Evolutionary conservation across 306 rosid species (phyloP), one percentile per base, ranked within the genome.

Genomic region (Oxytropis ochrocephala): DNA sequence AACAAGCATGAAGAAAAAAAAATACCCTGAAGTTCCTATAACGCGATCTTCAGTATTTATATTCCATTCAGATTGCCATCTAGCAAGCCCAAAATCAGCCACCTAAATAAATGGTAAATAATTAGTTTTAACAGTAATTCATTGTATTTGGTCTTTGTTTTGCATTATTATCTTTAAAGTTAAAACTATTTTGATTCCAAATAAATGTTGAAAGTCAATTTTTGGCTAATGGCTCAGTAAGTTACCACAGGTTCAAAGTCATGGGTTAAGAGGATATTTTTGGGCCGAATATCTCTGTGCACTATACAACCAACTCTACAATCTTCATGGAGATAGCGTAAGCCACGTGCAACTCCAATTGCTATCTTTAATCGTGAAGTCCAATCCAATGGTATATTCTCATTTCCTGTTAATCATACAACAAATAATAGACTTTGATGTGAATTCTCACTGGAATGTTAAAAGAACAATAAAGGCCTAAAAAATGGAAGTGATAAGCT

Each of bases 311-410:
- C 98, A n/a, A 90, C 97, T 87, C 97, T 78, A 59, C 98, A 94
- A 82, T 94, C 98, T 87, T 94, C 98, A 32, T 94, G 97, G 78
- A 94, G 96, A 75, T 90, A 94, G 51, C 97, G 85, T 70, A 94
- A 78, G 49, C 98, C 97, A 49, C 92, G 88, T 9, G 98, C 97
- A 52, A 87, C 77, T 54, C 96, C 97, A 29, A 83, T 84, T 8
- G 96, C 97, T 55, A 90, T 90, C 87, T 85, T 90, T 36, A 85
- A 66, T 68, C 96, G 88, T 10, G 95, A 89, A 67, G 81, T 85
- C 86, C 96, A 94, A 81, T 83, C 89, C 33, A 90, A 47, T 41
- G 75, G 41, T 57, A 81, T 70, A 59, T 65, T 76, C 48, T 76
- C 78, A 21, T 79, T 79, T 70, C 89, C 98, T 94, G 92, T 29